Percentiles rank a stretch among this genome's conserved stretches.
Conservation (phyloP, 768 basidiomycete species). For the Mrakia frigida region DNA sequence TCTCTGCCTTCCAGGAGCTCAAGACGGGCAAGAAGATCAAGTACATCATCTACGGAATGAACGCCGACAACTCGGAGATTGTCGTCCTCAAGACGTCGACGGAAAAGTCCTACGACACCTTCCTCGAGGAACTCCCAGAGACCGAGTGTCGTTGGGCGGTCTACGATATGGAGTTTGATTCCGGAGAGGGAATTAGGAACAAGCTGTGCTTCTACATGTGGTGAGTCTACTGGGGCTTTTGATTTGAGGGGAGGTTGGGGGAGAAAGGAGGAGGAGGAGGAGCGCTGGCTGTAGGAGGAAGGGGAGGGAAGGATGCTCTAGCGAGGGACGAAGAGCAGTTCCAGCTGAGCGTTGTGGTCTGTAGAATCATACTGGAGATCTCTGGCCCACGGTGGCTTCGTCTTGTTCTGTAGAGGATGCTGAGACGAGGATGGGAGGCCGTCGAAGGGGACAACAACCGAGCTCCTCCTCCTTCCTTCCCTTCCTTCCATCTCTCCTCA, state of each 20-base stretch:
- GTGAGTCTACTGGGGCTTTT: conserved; percentile 51
- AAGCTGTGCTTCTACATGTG: conserved; percentile 81
- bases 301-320: not conserved
- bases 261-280: not conserved
- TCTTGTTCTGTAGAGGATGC: too few species aligned
- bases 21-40: conserved; percentile 71
- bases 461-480: not conserved
- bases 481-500: conserved; percentile 1
- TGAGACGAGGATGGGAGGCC: not conserved
- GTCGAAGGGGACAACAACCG: not conserved
- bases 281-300: not conserved
- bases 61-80: conserved; percentile 61
- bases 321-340: not conserved
- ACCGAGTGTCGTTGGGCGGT: conserved; percentile 78
- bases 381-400: too few species aligned
- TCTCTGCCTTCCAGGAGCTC: conserved; percentile 59
- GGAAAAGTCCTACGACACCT: conserved; percentile 60
- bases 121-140: conserved; percentile 68
- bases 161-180: conserved; percentile 82
- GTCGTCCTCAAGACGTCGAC: conserved; percentile 58
- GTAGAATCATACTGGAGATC: too few species aligned
- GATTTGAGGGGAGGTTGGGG: not conserved
- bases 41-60: conserved; percentile 77
- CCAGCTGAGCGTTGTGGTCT: too few species aligned
- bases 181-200: conserved; percentile 68